Percentiles rank a stretch among this genome's conserved stretches.
These are phyloP conservation scores for Sporothrix inflata DNA, from an alignment of 2,329 filamentous ascomycete genomes.

Conservation along the genomic window DNA sequence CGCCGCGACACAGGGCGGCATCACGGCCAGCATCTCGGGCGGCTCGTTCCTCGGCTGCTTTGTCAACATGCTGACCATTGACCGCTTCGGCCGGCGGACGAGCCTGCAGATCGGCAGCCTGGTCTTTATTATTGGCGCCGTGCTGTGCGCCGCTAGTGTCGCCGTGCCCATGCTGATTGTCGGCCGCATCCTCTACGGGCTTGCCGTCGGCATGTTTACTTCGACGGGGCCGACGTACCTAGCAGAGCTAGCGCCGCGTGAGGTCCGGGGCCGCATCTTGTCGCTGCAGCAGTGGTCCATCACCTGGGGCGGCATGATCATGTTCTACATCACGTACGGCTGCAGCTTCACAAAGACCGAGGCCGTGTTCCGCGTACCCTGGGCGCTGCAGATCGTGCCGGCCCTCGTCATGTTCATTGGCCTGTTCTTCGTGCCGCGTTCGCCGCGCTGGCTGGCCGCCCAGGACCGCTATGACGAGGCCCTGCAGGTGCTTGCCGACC, in stretches of 20 bases:
- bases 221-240: neutral
- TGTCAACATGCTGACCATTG: neutral
- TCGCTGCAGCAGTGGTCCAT: neutral
- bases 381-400: conserved; percentile 53
- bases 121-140: neutral
- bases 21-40: neutral
- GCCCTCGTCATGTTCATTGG: conserved; percentile 48
- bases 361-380: conserved; percentile 56
- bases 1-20: neutral
- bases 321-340: neutral
- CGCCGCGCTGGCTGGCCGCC: conserved; percentile 55
- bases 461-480: conserved; percentile 52
- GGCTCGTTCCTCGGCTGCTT: neutral
- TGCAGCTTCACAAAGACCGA: neutral
- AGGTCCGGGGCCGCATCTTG: neutral
- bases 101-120: neutral
- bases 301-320: neutral
- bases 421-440: conserved; percentile 51
- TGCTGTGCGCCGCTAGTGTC: neutral
- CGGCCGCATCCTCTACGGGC: neutral
- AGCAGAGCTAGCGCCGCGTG: neutral
- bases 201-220: neutral
- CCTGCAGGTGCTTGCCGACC: conserved; percentile 53
- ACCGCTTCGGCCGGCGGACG: neutral
- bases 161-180: neutral